Base-by-base conservation (phyloP, 2,329 filamentous ascomycete species). In the Rhinocladiella mackenziei region DNA sequence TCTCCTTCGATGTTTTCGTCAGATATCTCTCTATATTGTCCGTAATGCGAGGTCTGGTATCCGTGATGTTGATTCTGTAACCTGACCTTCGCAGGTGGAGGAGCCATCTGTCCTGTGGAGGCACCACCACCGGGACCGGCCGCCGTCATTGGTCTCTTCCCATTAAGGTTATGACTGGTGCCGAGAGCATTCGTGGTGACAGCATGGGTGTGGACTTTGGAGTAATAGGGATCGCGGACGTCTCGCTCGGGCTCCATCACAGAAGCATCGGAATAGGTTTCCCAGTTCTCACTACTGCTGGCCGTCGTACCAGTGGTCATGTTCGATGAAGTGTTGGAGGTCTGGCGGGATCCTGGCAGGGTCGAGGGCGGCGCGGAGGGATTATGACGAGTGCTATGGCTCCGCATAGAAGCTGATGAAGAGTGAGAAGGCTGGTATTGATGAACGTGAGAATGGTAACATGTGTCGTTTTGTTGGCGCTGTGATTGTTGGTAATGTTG, bases 241-340 rank as follows among this genome's bases (percentile, higher is more conserved):
- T 95, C 89, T 17, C 72, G 71, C 61, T 91, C 86, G 0, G 76
- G 74, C 58, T 88, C 85, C 0, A 83, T 79, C 58, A 88, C 83
- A 50, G 84, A 88, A 54, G 77, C 80, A 62, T 94, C 87, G 57
- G 92, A 89, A 58, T 92, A 97, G 7, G 89, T 95, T 66, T 97
- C 91, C 91, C 91, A 97, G 64, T 97, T 97, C 67, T 97, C 91
- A 3, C 87, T 94, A 1, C 86, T 87, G 4, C 86, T 88, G 15
- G 75, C 75, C 1, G 84, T 87, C n/a, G 69, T 70, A 15, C 71
- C 67, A 2, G 70, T 70, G 2, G 54, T 57, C 49, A 57, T 45
- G 38, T 56, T 58, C 4, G 55, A 57, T 11, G 86, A 89, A 1
- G 83, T 83, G 54, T 81, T 81, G 5, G 83, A 87, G 11, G 84